Evolutionary conservation across 164 flowering plant species (phyloP).

Genomic region (Liriodendron chinense): DNA sequence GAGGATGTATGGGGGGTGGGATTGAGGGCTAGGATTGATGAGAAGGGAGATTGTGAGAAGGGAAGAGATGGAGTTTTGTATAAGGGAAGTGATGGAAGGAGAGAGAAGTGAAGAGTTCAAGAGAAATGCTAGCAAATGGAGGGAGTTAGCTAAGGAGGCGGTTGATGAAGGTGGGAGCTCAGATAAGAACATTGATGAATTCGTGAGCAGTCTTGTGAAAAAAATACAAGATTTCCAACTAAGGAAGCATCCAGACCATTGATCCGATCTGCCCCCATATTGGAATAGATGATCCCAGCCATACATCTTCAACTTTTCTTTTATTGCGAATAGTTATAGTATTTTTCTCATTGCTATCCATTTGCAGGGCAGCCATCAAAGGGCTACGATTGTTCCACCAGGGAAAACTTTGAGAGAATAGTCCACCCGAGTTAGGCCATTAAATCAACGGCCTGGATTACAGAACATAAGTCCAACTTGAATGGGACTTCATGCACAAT

Average conservation of each 20-base stretch:
- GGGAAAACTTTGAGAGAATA: too few relatives aligned
- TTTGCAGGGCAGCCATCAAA: neutral
- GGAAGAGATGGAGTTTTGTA: slow-evolving; percentile 32
- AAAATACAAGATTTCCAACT: neutral
- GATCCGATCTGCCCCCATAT: neutral
- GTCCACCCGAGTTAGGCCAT: too few relatives aligned
- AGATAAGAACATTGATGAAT: slow-evolving; percentile 36
- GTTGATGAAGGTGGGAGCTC: slow-evolving; percentile 46
- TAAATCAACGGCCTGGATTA: too few relatives aligned
- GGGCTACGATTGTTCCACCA: neutral
- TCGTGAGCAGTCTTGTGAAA: slow-evolving; percentile 24
- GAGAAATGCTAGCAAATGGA: slow-evolving; percentile 39
- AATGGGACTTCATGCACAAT: too few relatives aligned
- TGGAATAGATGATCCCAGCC: neutral
- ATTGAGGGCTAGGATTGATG: slow-evolving; percentile 30
- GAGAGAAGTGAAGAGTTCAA: slow-evolving; percentile 27
- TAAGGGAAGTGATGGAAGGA: slow-evolving; percentile 46
- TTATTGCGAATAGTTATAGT: neutral
- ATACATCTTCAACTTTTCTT: neutral
- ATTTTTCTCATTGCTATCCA: neutral
- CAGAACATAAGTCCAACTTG: too few relatives aligned
- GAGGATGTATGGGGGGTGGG: slow-evolving; percentile 54
- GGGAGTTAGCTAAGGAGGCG: slow-evolving; percentile 38
- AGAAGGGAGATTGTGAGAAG: slow-evolving; percentile 31
- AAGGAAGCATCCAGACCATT: neutral